Base-by-base conservation (phyloP, 805 yeast genomes). In the Candida ipomoeae region DNA sequence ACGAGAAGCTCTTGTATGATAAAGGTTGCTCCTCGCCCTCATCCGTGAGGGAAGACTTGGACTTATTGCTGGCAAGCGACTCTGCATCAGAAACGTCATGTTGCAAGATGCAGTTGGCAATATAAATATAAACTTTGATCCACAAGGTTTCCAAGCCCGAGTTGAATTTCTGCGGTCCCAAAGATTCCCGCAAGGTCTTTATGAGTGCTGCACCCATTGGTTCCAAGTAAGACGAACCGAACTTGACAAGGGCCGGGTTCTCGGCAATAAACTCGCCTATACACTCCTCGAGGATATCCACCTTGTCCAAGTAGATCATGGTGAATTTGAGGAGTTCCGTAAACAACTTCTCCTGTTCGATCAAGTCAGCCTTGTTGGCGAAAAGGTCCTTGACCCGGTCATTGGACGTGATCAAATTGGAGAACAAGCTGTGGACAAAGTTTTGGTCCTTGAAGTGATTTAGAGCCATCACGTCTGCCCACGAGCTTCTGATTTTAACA, bases 191-290 rank as follows among this genome's bases (percentile, higher is more conserved):
- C 50, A 71, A 67, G 4, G 77, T 72, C 47, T 64, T 65, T 26
- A 72, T 63, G 43, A 73, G 58, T 8, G 71, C 66, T 32, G 61
- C 50, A n/a, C 77, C 77, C 73, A 73, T 66, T 31, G 73, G 71
- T 54, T 72, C 78, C 55, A 73, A 64, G 56, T 73, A 72, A 18
- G 55, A 50, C 6, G 59, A 54, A 2, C 69, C 67, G 17, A 51
- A 54, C 7, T 52, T 44, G 26, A 66, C 58, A 45, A 70, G 57
- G 7, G 55, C 50, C 6, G 57, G 60, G 54, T 71, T 67, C 45
- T 70, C 74, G 18, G 56, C 52, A 32, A 64, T 60, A 57, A 70
- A 73, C 44, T 61, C 66, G 33, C 44, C 48, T 58, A 71, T 60
- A 50, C 71, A 72, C 52, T 69, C 69, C 32, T 67, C 63, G 31